A percentile compares a stretch with the other conserved stretches of the same genome.
Conservation (phyloP, 2,329 filamentous ascomycete species). For the Stemphylium beticola region DNA sequence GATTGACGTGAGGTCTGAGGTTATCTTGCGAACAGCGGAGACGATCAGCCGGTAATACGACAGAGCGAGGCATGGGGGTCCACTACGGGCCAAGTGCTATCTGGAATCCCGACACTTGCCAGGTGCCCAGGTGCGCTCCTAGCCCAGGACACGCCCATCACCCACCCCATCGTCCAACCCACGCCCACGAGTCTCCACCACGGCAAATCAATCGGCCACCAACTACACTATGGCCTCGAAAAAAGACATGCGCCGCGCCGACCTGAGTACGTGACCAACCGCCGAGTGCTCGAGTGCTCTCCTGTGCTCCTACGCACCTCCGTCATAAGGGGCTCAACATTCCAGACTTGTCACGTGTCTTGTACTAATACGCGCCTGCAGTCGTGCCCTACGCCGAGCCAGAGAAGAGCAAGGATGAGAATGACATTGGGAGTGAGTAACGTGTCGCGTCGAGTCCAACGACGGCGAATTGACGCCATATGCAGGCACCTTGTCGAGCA, state of each 20-base stretch:
- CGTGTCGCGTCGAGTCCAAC: not conserved
- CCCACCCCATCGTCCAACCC: slow-evolving; percentile 21
- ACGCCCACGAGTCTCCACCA: slow-evolving; percentile 13
- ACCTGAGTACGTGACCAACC: slow-evolving; percentile 66
- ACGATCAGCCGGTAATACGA: slow-evolving; percentile 15
- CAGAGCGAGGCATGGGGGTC: slow-evolving; percentile 13
- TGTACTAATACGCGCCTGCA: slow-evolving; percentile 49
- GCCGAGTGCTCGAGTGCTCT: no score
- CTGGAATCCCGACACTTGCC: not conserved
- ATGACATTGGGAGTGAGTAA: slow-evolving; percentile 72
- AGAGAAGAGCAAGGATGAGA: slow-evolving; percentile 64
- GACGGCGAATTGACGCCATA: slow-evolving; percentile 4
- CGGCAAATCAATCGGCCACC: slow-evolving; percentile 11
- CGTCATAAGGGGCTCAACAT: slow-evolving; percentile 7
- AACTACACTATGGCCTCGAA: slow-evolving; percentile 65
- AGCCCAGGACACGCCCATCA: slow-evolving; percentile 8
- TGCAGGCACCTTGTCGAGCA: slow-evolving; percentile 70
- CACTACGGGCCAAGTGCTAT: slow-evolving; percentile 6
- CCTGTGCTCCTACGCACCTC: not conserved
- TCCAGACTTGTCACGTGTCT: slow-evolving; percentile 37
- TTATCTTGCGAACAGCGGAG: slow-evolving; percentile 21
- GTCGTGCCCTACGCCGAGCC: slow-evolving; percentile 90
- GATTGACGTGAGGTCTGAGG: slow-evolving; percentile 17
- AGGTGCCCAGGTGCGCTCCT: not conserved
- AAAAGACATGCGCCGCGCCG: slow-evolving; percentile 77